A percentile compares a stretch with the other conserved stretches of the same genome.
These are phyloP conservation scores for Cardiospermum halicacabum DNA, from an alignment of 345 rosid species.

Conservation along the genomic window DNA sequence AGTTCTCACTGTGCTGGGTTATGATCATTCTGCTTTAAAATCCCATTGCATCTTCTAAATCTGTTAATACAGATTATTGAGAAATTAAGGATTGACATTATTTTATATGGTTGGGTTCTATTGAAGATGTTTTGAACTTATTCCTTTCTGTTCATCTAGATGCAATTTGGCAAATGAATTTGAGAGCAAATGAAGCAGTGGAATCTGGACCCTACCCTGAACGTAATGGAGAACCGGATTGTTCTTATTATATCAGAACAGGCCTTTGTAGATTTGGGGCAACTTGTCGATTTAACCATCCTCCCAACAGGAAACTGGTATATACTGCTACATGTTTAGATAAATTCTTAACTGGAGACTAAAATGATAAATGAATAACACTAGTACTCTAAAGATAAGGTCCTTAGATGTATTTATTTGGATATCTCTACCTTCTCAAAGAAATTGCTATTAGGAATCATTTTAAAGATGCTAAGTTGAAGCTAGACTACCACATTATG, in stretches of 20 bases:
- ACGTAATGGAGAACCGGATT: conserved; percentile 91
- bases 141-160: conserved; percentile 40
- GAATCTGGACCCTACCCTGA: conserved; percentile 78
- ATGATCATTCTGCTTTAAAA: not conserved
- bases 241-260: conserved; percentile 94
- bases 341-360: conserved; percentile 13
- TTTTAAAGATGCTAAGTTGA: not conserved
- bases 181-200: conserved; percentile 62
- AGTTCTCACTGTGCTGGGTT: not conserved
- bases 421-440: not conserved
- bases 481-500: not conserved
- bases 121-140: conserved; percentile 21
- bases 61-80: not conserved
- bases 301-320: conserved; percentile 96
- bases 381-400: conserved; percentile 4
- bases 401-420: not conserved
- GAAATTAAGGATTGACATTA: not conserved
- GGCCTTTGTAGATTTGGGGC: conserved; percentile 94
- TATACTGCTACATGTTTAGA: conserved; percentile 16
- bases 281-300: conserved; percentile 63
- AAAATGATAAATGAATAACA: conserved; percentile 2
- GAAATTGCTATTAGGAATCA: not conserved
- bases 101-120: conserved; percentile 2
- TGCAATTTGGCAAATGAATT: conserved; percentile 86
- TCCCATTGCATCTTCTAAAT: not conserved